Base-by-base conservation (phyloP, 257 asterid species). In the Solanum appendiculatum region DNA sequence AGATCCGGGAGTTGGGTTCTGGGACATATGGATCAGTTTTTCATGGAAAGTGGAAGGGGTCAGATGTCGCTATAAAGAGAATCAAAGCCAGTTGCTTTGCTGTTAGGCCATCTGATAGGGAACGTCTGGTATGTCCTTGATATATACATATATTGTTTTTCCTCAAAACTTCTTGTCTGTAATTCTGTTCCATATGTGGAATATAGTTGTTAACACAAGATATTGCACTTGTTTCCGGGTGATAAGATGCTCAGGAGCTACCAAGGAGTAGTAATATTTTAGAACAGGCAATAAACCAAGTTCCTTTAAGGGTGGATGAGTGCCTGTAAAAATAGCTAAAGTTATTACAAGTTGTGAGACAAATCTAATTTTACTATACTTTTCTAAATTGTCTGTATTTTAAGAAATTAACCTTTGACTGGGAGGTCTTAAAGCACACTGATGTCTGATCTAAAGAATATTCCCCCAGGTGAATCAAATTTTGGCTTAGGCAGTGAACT, bases 21-120 rank as follows among this genome's bases (percentile, higher is more conserved):
- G 99, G 99, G 78, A 94, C 98, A 39, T 97, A 93, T 91, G 99
- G 99, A 83, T 84, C 98, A 92, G 99, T 97, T 82, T 97, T 73
- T 89, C 98, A 97, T 88, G 99, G 99, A 81, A 97, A 97, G 89
- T 97, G 99, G 99, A 97, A 88, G 92, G 99, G 99, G 80, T 96
- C 99, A 2, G 98, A 97, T 92, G 99, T 97, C 18, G 99, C 99
- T 40, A 94, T 97, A 89, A 96, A 96, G 92, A 94, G 98, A 91
- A 97, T 97, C 85, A 97, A 97, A 88, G 97, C 99, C 56, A 95
- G 99, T 92, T 97, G 99, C 94, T 97, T 97, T 94, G 92, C 96
- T 77, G 99, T 98, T 74, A 95, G 93, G 91, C 99, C 99, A 78
- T 94, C 99, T 87, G 99, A 97, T 89, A 95, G 99, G 90, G 98